Percentiles rank a stretch among this genome's conserved stretches.
Evolutionary conservation across 192 early-diverging fungal species (phyloP).

Genomic region (Entophlyctis luteolus): DNA sequence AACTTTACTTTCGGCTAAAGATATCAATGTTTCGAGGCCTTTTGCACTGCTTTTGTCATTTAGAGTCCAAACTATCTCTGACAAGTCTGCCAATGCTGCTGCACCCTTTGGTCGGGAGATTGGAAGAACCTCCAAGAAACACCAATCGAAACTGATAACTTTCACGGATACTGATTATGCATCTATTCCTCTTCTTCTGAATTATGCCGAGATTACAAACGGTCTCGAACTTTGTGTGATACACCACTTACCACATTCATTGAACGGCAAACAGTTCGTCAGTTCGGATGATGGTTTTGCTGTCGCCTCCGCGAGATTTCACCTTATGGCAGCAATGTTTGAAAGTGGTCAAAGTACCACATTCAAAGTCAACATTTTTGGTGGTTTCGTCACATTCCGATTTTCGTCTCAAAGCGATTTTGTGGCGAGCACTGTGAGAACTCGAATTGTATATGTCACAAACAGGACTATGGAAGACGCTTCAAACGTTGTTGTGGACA

Average conservation of each 20-base stretch:
- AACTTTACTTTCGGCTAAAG: neutral
- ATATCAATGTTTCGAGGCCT: neutral
- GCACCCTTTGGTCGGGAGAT: slow-evolving; percentile 3
- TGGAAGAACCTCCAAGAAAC: neutral
- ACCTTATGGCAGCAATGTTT: too few species aligned
- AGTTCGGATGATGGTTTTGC: neutral
- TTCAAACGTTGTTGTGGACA: slow-evolving; percentile 4
- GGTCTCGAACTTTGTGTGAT: neutral
- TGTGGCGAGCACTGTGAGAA: neutral
- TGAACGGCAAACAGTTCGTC: neutral
- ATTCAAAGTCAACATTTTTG: slow-evolving; percentile 1
- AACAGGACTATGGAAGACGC: slow-evolving; percentile 10
- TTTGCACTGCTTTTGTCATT: too few species aligned
- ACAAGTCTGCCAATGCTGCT: neutral
- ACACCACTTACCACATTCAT: slow-evolving; percentile 2
- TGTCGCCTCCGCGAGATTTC: neutral
- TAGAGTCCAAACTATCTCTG: too few species aligned
- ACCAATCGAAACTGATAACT: neutral
- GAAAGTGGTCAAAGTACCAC: too few species aligned
- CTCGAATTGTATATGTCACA: slow-evolving; percentile 7
- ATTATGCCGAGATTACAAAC: neutral
- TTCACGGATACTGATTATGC: neutral
- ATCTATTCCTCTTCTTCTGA: slow-evolving; percentile 2
- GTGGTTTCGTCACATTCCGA: slow-evolving; percentile 3
- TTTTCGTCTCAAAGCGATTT: neutral